Evolutionary conservation across 1,139 yeast species (phyloP).

Genomic region (Saccharomyces pastorianus): DNA sequence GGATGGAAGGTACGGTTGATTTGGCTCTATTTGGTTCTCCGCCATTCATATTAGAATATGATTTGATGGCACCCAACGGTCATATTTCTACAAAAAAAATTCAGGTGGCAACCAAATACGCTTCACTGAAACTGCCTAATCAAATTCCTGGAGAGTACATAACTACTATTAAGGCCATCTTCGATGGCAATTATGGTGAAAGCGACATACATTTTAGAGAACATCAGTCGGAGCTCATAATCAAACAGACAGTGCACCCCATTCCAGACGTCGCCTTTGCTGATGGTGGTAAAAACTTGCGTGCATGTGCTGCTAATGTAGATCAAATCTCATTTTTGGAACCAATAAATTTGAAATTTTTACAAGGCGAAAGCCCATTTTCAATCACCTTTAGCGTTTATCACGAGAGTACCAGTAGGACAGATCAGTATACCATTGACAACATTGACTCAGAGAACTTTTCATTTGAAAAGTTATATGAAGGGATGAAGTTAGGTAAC

Average conservation of each 20-base stretch:
- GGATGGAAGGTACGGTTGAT: slow-evolving; percentile 43
- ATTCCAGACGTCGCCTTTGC: slow-evolving; percentile 53
- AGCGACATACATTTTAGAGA: slow-evolving; percentile 33
- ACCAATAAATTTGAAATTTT: slow-evolving; percentile 46
- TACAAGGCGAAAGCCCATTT: slow-evolving; percentile 58
- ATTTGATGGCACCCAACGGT: slow-evolving; percentile 55
- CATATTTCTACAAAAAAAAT: slow-evolving; percentile 31
- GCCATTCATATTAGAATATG: slow-evolving; percentile 70
- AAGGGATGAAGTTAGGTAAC: slow-evolving; percentile 42
- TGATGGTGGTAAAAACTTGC: slow-evolving; percentile 39
- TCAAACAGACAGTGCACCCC: slow-evolving; percentile 53
- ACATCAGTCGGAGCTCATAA: slow-evolving; percentile 35
- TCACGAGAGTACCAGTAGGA: slow-evolving; percentile 46
- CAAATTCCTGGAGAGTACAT: slow-evolving; percentile 49
- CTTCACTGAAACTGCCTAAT: slow-evolving; percentile 38
- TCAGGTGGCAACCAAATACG: slow-evolving; percentile 46
- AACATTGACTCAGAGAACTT: slow-evolving; percentile 32
- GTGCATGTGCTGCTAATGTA: slow-evolving; percentile 53
- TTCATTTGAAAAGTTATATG: slow-evolving; percentile 36
- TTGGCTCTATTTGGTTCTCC: slow-evolving; percentile 50
- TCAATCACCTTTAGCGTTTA: slow-evolving; percentile 44
- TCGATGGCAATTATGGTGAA: slow-evolving; percentile 58
- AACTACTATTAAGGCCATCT: slow-evolving; percentile 53
- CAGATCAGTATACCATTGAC: slow-evolving; percentile 34
- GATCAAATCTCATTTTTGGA: slow-evolving; percentile 33